Evolutionary conservation across 2,329 filamentous ascomycete genomes (phyloP), one percentile per base, ranked within the genome.

Genomic region (Calonectria multiphialidica): DNA sequence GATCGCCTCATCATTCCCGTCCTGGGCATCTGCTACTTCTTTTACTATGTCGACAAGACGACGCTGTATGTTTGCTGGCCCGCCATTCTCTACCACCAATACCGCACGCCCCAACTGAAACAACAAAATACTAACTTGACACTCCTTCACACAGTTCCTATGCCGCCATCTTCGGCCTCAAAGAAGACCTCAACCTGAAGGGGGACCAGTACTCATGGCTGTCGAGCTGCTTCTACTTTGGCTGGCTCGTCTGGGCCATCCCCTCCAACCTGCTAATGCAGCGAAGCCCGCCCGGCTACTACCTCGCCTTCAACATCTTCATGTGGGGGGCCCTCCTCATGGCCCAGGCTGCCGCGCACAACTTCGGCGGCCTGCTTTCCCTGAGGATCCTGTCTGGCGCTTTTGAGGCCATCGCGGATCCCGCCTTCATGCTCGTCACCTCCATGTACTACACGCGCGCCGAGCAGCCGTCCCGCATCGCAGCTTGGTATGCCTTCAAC

Each of bases 161-260:
- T 74, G 91, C 92, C 0, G 91, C 91, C 23, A 90, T 93, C 62
- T 92, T 93, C 70, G 90, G 90, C 1, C 89, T 93, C 71, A 85
- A 86, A 25, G 86, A 91, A 2, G 90, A 92, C 72, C 84, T 93
- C 10, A 75, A 87, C 16, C 84, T 93, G 1, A 83, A 86, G n/a
- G 90, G 90, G 1, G 86, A 87, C 0, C 84, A 92, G 73, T 93
- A 93, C 76, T 89, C 84, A 0, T 84, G 82, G 82, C 79, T 84
- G 5, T 83, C 82, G 4, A 81, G 81, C 49, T 77, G 74, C 66
- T 84, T 84, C 75, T 83, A 83, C 74, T 83, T 84, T 35, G 82
- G 82, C n/a, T 83, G 81, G 81, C 80, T 84, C 15, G n/a, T 82
- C 66, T 84, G 82, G 82, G 79, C 81, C 61, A 81, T 81, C 42